phyloP scores from a whole-genome alignment of 306 rosid genomes.

The Cucurbita moschata region DNA sequence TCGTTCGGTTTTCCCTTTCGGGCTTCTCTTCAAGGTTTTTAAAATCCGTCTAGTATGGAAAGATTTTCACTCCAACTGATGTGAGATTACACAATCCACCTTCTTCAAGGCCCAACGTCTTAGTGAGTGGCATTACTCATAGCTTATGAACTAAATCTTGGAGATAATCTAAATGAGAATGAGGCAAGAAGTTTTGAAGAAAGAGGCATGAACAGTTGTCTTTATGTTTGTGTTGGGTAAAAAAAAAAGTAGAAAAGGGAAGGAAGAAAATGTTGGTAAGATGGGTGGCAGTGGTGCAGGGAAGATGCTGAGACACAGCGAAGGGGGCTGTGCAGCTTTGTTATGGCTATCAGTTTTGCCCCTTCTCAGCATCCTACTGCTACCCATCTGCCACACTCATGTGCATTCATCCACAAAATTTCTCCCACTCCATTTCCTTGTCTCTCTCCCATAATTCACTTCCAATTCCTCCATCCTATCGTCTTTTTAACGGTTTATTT shows the following conservation, averaged over 20 bases:
- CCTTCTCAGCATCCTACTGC: background rate
- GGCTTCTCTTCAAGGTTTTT: no score
- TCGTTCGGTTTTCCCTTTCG: no score
- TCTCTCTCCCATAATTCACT: background rate
- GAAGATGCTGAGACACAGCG: background rate
- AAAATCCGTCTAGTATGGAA: no score
- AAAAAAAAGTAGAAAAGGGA: background rate
- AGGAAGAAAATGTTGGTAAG: background rate
- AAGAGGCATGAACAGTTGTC: no score
- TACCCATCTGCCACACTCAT: background rate
- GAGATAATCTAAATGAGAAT: no score
- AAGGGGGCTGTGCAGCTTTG: background rate
- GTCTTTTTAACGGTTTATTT: no score
- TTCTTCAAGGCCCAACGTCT: no score
- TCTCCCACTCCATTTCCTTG: background rate
- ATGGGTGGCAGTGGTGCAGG: background rate
- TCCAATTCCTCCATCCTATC: background rate
- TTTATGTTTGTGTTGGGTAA: background rate
- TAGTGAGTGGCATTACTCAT: no score
- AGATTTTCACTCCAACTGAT: no score
- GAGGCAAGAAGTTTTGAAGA: no score
- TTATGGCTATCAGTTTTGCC: background rate
- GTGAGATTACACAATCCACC: no score
- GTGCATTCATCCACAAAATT: background rate
- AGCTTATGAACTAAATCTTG: no score